These are phyloP conservation scores for Boletus tylopilopsis DNA, from an alignment of 768 basidiomycete species.

Conservation along the genomic window DNA sequence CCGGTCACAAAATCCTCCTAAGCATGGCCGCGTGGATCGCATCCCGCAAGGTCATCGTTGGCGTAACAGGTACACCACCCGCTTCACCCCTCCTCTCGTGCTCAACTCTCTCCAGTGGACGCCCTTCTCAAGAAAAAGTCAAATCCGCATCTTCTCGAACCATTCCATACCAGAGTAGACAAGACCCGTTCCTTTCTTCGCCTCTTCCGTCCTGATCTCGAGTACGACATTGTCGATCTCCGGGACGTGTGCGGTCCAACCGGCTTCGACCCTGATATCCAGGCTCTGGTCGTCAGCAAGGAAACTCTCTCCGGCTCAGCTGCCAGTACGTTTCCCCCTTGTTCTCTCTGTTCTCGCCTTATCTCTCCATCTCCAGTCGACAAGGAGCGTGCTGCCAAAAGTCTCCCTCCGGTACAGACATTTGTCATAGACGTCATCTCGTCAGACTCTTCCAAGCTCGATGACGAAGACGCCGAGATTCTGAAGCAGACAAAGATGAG, in stretches of 20 bases:
- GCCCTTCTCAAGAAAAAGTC: conserved; percentile 66
- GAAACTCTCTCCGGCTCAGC: conserved; percentile 80
- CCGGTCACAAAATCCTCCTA: conserved; percentile 95
- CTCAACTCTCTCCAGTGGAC: conserved; percentile 50
- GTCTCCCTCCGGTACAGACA: conserved; percentile 56
- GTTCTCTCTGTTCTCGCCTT: neutral
- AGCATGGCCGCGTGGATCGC: conserved; percentile 90
- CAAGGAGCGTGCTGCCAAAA: conserved; percentile 49
- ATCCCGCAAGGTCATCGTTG: conserved; percentile 77
- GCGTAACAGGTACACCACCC: conserved; percentile 65
- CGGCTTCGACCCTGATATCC: conserved; percentile 80
- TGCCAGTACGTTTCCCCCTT: conserved; percentile 48
- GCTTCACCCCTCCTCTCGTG: conserved; percentile 1
- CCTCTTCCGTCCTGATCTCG: conserved; percentile 64
- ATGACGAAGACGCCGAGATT: conserved; percentile 61
- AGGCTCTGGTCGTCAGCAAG: conserved; percentile 86
- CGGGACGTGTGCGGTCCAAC: conserved; percentile 91
- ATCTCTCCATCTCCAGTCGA: conserved; percentile 48
- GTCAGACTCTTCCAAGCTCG: conserved; percentile 52
- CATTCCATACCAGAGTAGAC: conserved; percentile 51
- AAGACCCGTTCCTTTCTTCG: conserved; percentile 65
- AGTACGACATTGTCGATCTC: conserved; percentile 69
- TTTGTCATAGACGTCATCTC: conserved; percentile 92
- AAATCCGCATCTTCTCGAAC: conserved; percentile 63
- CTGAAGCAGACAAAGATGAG: conserved; percentile 87